Evolutionary conservation across 2,329 filamentous ascomycete species (phyloP).

Genomic region (Diaporthe sp.): DNA sequence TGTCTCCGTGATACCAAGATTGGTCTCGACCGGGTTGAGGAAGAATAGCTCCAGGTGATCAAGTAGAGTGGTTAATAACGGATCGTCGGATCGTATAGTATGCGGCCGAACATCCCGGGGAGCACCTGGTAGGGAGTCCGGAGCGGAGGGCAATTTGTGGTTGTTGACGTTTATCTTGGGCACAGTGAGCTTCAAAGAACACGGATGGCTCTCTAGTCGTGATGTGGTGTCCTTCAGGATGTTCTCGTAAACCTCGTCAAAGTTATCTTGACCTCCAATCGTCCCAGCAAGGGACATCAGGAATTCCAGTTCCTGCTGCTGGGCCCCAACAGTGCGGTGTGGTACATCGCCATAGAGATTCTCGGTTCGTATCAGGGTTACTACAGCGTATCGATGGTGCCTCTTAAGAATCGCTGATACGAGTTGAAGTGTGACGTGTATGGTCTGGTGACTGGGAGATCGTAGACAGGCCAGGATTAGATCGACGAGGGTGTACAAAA

Average conservation of each 20-base stretch:
- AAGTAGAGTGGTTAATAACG: conserved; percentile 74
- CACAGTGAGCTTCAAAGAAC: conserved; percentile 77
- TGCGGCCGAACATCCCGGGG: conserved; percentile 73
- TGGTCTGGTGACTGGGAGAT: conserved; percentile 89
- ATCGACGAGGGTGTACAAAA: conserved; percentile 94
- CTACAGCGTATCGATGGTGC: conserved; percentile 88
- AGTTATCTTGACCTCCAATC: conserved; percentile 77
- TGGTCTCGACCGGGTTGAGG: conserved; percentile 91
- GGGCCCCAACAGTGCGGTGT: conserved; percentile 78
- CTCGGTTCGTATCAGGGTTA: conserved; percentile 80
- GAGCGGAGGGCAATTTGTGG: conserved; percentile 68
- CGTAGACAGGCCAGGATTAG: conserved; percentile 87
- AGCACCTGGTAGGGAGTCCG: conserved; percentile 70
- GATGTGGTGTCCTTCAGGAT: conserved; percentile 80
- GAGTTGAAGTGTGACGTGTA: conserved; percentile 89
- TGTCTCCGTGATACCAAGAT: conserved; percentile 87
- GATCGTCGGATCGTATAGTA: conserved; percentile 74
- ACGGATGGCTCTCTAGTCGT: conserved; percentile 79
- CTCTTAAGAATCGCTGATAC: conserved; percentile 88
- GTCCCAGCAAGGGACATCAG: conserved; percentile 77
- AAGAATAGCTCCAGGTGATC: conserved; percentile 86
- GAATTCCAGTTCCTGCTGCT: conserved; percentile 81
- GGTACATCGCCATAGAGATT: conserved; percentile 66
- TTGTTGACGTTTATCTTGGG: conserved; percentile 71
- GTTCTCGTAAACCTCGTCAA: conserved; percentile 80